These are phyloP conservation scores for Mercurialis annua DNA, from an alignment of 345 rosid species.

Conservation along the genomic window DNA sequence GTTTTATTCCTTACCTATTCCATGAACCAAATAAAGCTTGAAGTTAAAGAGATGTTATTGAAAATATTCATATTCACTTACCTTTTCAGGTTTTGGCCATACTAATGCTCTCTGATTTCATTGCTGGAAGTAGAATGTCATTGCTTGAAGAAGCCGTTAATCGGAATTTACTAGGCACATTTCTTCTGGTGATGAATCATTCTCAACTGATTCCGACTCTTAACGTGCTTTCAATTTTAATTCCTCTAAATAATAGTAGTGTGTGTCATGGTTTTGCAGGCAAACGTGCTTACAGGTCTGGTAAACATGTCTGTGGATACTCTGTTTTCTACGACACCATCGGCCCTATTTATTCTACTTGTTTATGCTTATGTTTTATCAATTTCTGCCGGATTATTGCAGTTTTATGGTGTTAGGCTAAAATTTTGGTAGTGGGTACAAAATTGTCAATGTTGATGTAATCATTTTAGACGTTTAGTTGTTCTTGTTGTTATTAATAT, in stretches of 20 bases:
- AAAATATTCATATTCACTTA: too few species aligned
- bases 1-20: too few species aligned
- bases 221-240: neutral
- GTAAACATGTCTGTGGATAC: constrained; percentile 66
- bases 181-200: constrained; percentile 60
- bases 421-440: too few species aligned
- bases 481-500: too few species aligned
- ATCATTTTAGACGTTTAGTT: too few species aligned
- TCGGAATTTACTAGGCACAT: constrained; percentile 60
- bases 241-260: neutral
- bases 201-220: neutral
- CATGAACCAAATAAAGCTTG: too few species aligned
- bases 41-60: too few species aligned
- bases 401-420: constrained; percentile 50
- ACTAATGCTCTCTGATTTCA: constrained; percentile 54
- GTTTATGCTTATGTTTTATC: constrained; percentile 44
- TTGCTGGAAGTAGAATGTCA: constrained; percentile 52
- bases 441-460: too few species aligned
- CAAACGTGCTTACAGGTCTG: constrained; percentile 72
- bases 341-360: constrained; percentile 48
- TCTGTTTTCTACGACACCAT: constrained; percentile 43
- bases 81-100: constrained; percentile 60
- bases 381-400: constrained; percentile 38
- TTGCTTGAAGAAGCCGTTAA: constrained; percentile 75
- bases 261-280: too few species aligned